Evolutionary conservation across 495 filamentous ascomycete species (phyloP), one percentile per base, ranked within the genome.

Genomic region (Antarctomyces pellizariae): DNA sequence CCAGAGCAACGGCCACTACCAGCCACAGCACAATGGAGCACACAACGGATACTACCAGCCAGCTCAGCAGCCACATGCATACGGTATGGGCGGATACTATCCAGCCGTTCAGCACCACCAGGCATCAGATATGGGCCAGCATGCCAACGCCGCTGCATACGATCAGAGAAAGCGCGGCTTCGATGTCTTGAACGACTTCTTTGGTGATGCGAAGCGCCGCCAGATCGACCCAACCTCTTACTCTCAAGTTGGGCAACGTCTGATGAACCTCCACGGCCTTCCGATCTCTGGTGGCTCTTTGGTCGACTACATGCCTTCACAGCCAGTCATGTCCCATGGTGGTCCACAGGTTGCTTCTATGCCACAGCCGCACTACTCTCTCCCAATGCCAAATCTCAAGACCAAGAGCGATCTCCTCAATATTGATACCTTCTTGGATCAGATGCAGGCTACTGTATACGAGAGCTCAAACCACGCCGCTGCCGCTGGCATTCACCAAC

Each of bases 381-480:
- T 95, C 12, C 84, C 84, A 13, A 71, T 84, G 58, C 69, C 73
- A 9, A 82, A 89, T 33, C 56, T 91, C 19, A 67, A 80, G 35
- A 91, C 80, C 29, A 93, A 95, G 64, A 77, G 64, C 37, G 84
- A 99, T 36, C 56, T 99, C 13, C 57, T 82, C 42, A 72, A 83
- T 44, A 75, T 91, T 43, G 84, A 95, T 48, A 71, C 80, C 33
- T 73, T 92, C 53, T 59, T 99, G 19, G 77, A 91, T 48, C 78
- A 92, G 49, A 80, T 95, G 59, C 82, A 92, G 41, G 62, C 69
- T 35, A 91, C 84, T 5, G 74, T 93, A 15, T 95, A 93, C 44
- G 84, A 93, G 48, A 84, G 67, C 40, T 69, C 80, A 13, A 74
- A 76, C 39, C 64, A 75, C 8, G 61, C 75, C 2, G 71, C 76